Conservation (phyloP, 345 rosid species). For the Litchi chinensis region DNA sequence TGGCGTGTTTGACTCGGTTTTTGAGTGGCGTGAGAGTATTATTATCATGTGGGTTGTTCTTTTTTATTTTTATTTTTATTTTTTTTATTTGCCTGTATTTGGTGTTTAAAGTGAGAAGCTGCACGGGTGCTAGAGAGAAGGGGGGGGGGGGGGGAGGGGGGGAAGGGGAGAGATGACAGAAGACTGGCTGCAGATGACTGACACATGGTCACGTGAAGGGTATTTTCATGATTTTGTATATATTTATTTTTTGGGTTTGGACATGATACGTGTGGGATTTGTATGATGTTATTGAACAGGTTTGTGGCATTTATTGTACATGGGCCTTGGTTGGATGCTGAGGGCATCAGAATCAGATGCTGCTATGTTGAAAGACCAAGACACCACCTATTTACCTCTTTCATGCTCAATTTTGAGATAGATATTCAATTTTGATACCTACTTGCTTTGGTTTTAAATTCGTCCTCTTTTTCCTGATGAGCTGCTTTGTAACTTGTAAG, state of each 20-base stretch:
- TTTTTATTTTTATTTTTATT: too few relatives aligned
- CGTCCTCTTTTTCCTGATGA: too few relatives aligned
- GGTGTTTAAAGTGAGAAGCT: conserved; percentile 4
- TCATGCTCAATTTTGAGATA: not conserved
- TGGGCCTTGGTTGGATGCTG: not conserved
- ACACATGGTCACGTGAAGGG: conserved; percentile 35
- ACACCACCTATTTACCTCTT: too few relatives aligned
- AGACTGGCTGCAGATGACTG: conserved; percentile 19
- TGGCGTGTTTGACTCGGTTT: conserved; percentile 40
- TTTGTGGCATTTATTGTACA: not conserved
- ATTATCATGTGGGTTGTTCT: not conserved
- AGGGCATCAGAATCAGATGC: not conserved
- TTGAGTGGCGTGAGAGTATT: not conserved
- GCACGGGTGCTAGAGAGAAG: not conserved
- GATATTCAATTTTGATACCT: not conserved
- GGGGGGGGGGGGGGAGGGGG: too few relatives aligned
- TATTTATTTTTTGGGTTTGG: not conserved
- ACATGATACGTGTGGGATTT: conserved; percentile 26
- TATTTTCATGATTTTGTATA: conserved; percentile 12
- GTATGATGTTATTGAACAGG: not conserved
- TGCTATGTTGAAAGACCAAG: not conserved
- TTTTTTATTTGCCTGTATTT: not conserved
- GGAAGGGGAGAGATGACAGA: too few relatives aligned
- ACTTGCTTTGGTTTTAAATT: not conserved
- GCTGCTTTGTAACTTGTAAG: too few relatives aligned